Conservation (phyloP, 371 early-diverging fungal species). For the Actinomortierella ambigua region DNA sequence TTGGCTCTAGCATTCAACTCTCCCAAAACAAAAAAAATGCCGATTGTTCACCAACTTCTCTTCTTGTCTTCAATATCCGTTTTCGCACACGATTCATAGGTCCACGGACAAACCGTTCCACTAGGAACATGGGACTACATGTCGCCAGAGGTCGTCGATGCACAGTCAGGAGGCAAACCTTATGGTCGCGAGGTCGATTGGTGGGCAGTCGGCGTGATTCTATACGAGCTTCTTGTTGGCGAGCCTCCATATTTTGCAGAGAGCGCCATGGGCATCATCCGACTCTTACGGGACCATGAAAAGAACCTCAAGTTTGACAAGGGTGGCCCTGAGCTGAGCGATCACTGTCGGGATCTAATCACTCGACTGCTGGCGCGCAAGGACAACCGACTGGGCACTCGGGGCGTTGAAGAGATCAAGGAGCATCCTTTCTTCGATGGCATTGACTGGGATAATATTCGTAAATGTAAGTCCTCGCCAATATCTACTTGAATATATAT, state of each 20-base stretch:
- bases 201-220: constrained; percentile 99
- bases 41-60: background rate
- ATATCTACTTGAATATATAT: too few species aligned
- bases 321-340: constrained; percentile 17
- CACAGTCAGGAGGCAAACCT: constrained; percentile 55
- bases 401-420: constrained; percentile 76
- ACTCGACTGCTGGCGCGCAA: constrained; percentile 72
- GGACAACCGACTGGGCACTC: constrained; percentile 75
- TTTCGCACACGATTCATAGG: constrained; percentile 4
- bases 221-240: constrained; percentile 97
- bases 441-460: constrained; percentile 74
- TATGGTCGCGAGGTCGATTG: constrained; percentile 98
- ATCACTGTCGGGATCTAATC: constrained; percentile 36
- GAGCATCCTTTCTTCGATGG: constrained; percentile 84
- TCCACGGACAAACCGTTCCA: constrained; percentile 60
- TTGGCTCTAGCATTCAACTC: background rate
- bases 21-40: background rate
- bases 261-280: constrained; percentile 84
- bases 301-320: constrained; percentile 51
- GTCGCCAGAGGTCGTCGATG: constrained; percentile 90
- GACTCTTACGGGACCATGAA: constrained; percentile 77
- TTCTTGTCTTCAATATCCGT: background rate
- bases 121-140: constrained; percentile 98
- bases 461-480: constrained; percentile 45
- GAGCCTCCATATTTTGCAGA: constrained; percentile 93